A percentile compares a stretch with the other conserved stretches of the same genome.
Conservation (phyloP, 2,329 filamentous ascomycete species). For the Domatiomyces catenatus region DNA sequence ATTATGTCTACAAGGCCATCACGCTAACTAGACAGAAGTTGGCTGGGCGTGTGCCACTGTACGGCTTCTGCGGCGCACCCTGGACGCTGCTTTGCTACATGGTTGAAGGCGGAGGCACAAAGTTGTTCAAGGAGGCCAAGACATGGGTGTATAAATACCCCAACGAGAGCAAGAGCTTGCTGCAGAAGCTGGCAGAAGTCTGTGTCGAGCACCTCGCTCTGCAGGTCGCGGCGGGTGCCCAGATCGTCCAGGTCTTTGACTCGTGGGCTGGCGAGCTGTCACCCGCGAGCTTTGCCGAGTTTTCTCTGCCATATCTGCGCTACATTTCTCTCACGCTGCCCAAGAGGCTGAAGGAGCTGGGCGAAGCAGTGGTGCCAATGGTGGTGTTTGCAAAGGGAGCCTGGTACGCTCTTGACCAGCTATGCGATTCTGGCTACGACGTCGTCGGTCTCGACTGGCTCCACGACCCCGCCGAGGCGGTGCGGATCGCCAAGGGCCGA, state of each 20-base stretch:
- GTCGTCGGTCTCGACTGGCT: conserved; percentile 93
- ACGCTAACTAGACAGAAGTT: conserved; percentile 81
- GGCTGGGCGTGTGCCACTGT: conserved; percentile 72
- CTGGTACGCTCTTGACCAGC: conserved; percentile 80
- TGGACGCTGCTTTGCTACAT: conserved; percentile 98
- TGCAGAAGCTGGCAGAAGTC: conserved; percentile 84
- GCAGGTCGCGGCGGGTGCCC: conserved; percentile 84
- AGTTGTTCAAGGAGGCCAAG: conserved; percentile 87
- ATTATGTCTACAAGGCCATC: conserved; percentile 93
- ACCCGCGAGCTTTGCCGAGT: conserved; percentile 65
- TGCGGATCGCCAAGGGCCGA: conserved; percentile 61
- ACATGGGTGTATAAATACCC: conserved; percentile 91
- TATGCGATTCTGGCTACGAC: conserved; percentile 80
- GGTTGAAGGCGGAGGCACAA: conserved; percentile 93
- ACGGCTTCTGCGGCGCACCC: conserved; percentile 91
- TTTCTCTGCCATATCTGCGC: conserved; percentile 71
- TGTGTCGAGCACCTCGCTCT: conserved; percentile 89
- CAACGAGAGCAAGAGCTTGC: conserved; percentile 59
- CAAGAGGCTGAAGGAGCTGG: conserved; percentile 54
- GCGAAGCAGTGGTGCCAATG: conserved; percentile 75
- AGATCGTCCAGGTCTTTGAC: conserved; percentile 94
- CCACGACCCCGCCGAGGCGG: conserved; percentile 72
- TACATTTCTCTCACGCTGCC: conserved; percentile 75
- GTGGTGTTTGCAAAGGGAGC: conserved; percentile 96
- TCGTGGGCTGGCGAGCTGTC: conserved; percentile 94